Conservation (phyloP, 495 filamentous ascomycete species). For the Hypoxylon fuscum region DNA sequence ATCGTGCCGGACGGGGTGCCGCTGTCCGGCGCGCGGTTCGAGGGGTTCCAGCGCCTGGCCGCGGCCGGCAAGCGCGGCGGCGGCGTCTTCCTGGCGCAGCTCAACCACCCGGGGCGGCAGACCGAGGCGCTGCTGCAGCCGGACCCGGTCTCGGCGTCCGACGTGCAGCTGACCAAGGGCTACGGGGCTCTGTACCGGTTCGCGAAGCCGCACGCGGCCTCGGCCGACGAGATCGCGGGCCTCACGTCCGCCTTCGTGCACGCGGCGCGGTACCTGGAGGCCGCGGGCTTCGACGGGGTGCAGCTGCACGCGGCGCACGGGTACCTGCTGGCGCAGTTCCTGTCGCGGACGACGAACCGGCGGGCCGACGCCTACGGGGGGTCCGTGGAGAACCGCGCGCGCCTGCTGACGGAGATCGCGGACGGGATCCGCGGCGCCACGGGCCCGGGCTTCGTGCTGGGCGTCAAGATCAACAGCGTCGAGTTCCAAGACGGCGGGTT, state of each 20-base stretch:
- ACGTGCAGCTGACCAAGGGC: constrained; percentile 60
- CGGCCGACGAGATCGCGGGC: constrained; percentile 57
- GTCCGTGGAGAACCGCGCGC: constrained; percentile 68
- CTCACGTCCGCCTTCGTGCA: constrained; percentile 59
- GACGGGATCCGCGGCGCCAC: constrained; percentile 57
- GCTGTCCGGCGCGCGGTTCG: constrained; percentile 63
- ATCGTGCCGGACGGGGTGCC: constrained; percentile 60
- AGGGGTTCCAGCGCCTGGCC: constrained; percentile 64
- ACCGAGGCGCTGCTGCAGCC: constrained; percentile 55
- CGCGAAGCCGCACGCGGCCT: constrained; percentile 52
- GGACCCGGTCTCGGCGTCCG: constrained; percentile 67
- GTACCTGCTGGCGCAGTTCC: constrained; percentile 62
- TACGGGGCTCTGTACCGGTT: constrained; percentile 40
- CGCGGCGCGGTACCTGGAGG: constrained; percentile 56
- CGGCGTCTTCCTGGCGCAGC: constrained; percentile 65
- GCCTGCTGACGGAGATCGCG: constrained; percentile 65
- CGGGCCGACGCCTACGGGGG: constrained; percentile 74
- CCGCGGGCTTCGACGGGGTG: constrained; percentile 64
- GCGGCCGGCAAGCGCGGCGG: constrained; percentile 63
- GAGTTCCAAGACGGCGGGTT: constrained; percentile 71
- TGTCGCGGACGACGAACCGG: constrained; percentile 62
- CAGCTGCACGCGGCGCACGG: constrained; percentile 69
- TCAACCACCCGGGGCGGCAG: constrained; percentile 72
- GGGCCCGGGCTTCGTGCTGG: constrained; percentile 63
- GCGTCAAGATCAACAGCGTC: too few relatives aligned